Percentiles rank a stretch among this genome's conserved stretches.
Evolutionary conservation across 2,329 filamentous ascomycete species (phyloP).

Genomic region (Diaporthe australafricana): DNA sequence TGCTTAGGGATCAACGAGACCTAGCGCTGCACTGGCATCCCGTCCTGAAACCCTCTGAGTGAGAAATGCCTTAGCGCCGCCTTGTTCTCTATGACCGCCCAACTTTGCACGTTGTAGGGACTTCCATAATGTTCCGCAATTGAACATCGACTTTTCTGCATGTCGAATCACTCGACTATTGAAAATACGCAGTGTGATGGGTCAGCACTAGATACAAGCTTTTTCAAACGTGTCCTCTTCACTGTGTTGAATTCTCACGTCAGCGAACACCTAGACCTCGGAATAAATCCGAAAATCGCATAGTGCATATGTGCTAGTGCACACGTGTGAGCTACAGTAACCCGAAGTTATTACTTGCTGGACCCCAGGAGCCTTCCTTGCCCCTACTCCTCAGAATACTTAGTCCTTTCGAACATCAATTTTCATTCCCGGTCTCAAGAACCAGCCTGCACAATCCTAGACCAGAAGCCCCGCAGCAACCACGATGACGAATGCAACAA

Average conservation of each 20-base stretch:
- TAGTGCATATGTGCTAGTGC: too few species aligned
- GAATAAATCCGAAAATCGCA: too few species aligned
- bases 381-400: not conserved
- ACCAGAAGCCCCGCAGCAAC: not conserved
- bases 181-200: not conserved
- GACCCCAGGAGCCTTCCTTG: too few species aligned
- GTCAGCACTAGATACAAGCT: not conserved
- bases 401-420: not conserved
- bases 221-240: not conserved
- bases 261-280: not conserved
- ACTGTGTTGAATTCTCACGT: not conserved
- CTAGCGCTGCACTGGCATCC: too few species aligned
- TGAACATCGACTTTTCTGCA: not conserved
- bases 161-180: not conserved
- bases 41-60: too few species aligned
- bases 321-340: not conserved
- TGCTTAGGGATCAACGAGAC: too few species aligned
- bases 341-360: too few species aligned
- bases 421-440: not conserved
- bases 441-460: not conserved
- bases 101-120: too few species aligned
- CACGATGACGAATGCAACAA: not conserved
- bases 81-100: too few species aligned
- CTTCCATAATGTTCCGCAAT: not conserved
- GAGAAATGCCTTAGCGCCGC: not conserved